Evolutionary conservation across 345 rosid genomes (phyloP), one percentile per base, ranked within the genome.

Genomic region (Heritiera fomes): DNA sequence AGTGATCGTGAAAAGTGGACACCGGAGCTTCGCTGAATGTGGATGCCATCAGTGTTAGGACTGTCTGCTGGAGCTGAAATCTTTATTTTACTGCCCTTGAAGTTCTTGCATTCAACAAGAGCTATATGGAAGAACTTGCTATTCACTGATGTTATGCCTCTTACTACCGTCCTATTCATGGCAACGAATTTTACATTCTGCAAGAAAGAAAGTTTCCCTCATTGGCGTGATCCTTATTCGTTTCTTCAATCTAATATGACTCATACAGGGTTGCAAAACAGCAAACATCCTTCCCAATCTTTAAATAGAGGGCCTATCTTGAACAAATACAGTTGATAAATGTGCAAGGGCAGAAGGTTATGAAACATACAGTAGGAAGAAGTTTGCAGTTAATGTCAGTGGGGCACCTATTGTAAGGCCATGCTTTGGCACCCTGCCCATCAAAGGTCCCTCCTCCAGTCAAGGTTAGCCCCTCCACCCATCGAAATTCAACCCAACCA

Each of bases 41-140:
- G 90, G 63, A 90, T 87, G n/a, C 92, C 97, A 68, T 89, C 93
- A 0, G 94, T 92, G 84, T 92, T 92, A 0, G 91, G 97, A 67
- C 97, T 90, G 18, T 84, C 56, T 10, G 32, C 73, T 2, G 93
- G 90, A 13, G 93, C 92, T 6, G 59, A 53, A 32, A 90, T 75
- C 49, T 64, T 77, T 40, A 80, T 73, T 72, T 80, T 46, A 58
- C 80, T 83, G 65, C 88, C 90, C 86, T 81, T 88, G 79, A 87
- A 89, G 77, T 88, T 82, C 58, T 74, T 84, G 56, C 93, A 89
- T 68, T 81, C 87, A 2, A 90, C 90, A 65, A 90, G 80, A 41
- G 90, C 90, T 17, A 90, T 82, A 70, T 90, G 93, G 66, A 92
- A 90, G 82, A 87, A 87, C 82, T 88, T 87, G 92, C 94, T 90